Conservation (phyloP, 1,139 yeast species). For the Wickerhamomyces sp. region DNA sequence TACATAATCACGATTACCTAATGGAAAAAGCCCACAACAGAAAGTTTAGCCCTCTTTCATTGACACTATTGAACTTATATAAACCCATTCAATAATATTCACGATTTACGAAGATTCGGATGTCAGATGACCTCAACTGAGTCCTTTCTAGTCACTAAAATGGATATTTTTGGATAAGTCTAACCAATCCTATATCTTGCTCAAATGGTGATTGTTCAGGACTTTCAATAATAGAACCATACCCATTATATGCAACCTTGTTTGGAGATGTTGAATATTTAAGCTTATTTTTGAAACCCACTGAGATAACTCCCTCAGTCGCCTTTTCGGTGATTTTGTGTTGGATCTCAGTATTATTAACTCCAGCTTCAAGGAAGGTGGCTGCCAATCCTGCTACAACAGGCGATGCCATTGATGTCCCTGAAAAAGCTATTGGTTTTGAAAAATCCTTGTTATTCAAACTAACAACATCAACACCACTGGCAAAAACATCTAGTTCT, state of each 20-base stretch:
- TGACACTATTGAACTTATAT: too few species aligned
- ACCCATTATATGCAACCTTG: background rate
- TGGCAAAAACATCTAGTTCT: conserved; percentile 77
- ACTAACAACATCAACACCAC: conserved; percentile 60
- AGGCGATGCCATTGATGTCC: conserved; percentile 90
- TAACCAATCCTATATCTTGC: background rate
- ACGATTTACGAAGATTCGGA: too few species aligned
- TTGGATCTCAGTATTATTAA: conserved; percentile 36
- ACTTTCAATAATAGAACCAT: background rate
- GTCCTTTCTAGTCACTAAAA: too few species aligned
- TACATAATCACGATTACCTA: too few species aligned
- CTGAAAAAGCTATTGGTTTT: conserved; percentile 42
- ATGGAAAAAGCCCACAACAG: too few species aligned
- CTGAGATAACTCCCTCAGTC: conserved; percentile 25
- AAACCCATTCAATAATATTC: too few species aligned
- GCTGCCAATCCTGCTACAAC: conserved; percentile 73
- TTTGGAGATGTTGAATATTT: background rate
- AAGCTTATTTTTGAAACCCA: background rate
- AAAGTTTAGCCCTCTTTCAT: too few species aligned
- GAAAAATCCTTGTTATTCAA: conserved; percentile 21
- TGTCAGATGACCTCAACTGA: too few species aligned
- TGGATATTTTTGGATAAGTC: too few species aligned
- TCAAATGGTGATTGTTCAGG: background rate
- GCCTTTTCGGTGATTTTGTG: conserved; percentile 33
- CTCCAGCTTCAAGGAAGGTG: conserved; percentile 56